phyloP scores from a whole-genome alignment of 2,329 filamentous ascomycete species.

The Aspergillus luchuensis region DNA sequence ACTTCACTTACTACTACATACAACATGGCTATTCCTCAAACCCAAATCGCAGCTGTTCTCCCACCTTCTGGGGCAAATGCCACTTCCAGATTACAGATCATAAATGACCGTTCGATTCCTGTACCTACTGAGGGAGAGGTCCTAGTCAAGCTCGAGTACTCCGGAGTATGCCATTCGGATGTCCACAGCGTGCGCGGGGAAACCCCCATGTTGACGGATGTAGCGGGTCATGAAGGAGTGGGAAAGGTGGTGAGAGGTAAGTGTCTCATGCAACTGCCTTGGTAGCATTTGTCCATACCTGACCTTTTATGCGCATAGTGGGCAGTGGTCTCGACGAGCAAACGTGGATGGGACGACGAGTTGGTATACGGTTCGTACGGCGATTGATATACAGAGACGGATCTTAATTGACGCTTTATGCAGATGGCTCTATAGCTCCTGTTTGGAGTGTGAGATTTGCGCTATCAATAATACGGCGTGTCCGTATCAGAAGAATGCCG shows the following conservation, averaged over 20 bases:
- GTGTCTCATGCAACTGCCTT: background rate
- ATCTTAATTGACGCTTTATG: slow-evolving; percentile 22
- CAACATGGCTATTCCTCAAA: slow-evolving; percentile 22
- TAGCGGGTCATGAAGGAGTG: slow-evolving; percentile 52
- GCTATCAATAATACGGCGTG: slow-evolving; percentile 42
- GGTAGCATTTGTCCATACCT: background rate
- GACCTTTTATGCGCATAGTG: slow-evolving; percentile 19
- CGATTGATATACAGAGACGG: background rate
- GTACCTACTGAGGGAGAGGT: slow-evolving; percentile 43
- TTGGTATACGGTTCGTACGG: slow-evolving; percentile 35
- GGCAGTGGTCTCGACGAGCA: slow-evolving; percentile 29
- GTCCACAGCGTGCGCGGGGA: slow-evolving; percentile 49
- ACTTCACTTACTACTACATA: background rate
- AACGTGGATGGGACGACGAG: slow-evolving; percentile 34
- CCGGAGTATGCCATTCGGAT: slow-evolving; percentile 53
- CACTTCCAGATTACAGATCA: slow-evolving; percentile 28
- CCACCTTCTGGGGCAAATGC: slow-evolving; percentile 25
- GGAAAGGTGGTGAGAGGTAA: slow-evolving; percentile 44
- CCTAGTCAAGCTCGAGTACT: slow-evolving; percentile 52
- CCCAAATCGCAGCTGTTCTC: slow-evolving; percentile 36
- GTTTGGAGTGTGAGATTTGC: slow-evolving; percentile 42
- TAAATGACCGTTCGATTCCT: slow-evolving; percentile 36
- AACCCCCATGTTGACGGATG: slow-evolving; percentile 47
- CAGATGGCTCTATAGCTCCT: slow-evolving; percentile 44
- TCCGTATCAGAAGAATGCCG: slow-evolving; percentile 42